Percentiles rank a stretch among this genome's conserved stretches.
Evolutionary conservation across 257 asterid genomes (phyloP).

Genomic region (Solanum arcanum): DNA sequence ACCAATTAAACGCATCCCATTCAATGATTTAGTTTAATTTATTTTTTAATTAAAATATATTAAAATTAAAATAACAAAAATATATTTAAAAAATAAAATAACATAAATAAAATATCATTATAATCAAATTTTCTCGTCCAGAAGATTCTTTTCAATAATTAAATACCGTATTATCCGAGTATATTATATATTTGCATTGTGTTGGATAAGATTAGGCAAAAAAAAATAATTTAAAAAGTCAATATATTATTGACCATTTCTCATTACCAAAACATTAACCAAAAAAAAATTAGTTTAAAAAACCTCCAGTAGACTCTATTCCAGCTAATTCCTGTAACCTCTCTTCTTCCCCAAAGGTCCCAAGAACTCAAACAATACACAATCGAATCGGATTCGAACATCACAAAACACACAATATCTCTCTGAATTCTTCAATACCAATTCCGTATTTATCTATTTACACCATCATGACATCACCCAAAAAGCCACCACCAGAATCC

Average conservation of each 20-base stretch:
- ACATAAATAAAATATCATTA: no score
- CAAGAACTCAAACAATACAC: background rate
- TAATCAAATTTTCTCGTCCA: no score
- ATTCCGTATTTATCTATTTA: background rate
- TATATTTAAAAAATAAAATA: no score
- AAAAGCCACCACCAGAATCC: conserved; percentile 21
- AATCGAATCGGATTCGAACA: background rate
- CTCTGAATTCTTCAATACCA: background rate
- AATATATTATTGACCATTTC: background rate
- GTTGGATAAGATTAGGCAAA: background rate
- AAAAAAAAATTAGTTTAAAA: background rate
- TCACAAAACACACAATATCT: background rate
- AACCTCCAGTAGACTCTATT: background rate
- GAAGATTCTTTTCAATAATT: background rate
- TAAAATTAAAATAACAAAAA: no score
- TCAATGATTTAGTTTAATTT: no score
- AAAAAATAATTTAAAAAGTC: background rate
- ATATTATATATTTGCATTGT: background rate
- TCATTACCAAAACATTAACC: background rate
- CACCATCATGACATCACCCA: conserved; percentile 39
- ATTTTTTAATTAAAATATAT: no score
- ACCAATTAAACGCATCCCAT: background rate
- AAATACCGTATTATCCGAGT: background rate
- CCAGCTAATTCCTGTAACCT: background rate
- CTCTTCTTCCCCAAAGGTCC: background rate